These are phyloP conservation scores for Porcisia deanei DNA, from an alignment of 208 protist genomes.

Conservation along the genomic window DNA sequence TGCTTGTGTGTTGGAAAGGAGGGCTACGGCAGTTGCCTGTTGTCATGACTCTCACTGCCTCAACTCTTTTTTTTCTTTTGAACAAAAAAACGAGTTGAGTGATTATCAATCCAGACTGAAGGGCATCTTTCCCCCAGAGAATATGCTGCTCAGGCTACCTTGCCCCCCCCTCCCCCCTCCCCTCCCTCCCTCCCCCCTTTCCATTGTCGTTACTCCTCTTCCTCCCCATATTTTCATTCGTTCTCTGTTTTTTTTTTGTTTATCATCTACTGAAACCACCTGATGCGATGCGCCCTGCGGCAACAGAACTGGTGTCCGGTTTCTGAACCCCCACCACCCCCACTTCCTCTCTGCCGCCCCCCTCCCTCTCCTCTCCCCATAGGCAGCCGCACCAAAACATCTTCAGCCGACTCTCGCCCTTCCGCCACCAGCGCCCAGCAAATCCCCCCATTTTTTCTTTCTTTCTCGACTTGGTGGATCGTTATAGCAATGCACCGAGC, in stretches of 20 bases:
- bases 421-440: neutral
- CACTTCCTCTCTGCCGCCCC: neutral
- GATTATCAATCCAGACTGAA: neutral
- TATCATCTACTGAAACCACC: neutral
- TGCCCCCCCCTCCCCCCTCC: neutral
- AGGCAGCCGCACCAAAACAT: no score
- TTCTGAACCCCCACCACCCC: neutral
- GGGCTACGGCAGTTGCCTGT: neutral
- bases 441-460: neutral
- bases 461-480: neutral
- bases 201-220: neutral
- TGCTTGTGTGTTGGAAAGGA: neutral
- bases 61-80: neutral
- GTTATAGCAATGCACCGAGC: neutral
- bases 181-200: neutral
- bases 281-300: neutral
- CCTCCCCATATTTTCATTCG: neutral
- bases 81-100: neutral
- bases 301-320: neutral
- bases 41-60: neutral
- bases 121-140: neutral
- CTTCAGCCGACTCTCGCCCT: neutral
- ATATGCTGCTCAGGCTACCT: neutral
- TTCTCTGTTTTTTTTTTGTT: no score
- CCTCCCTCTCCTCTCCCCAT: no score